Base-by-base conservation (phyloP, 1,139 yeast genomes). In the Hemisphaericaspora xylanilytica region DNA sequence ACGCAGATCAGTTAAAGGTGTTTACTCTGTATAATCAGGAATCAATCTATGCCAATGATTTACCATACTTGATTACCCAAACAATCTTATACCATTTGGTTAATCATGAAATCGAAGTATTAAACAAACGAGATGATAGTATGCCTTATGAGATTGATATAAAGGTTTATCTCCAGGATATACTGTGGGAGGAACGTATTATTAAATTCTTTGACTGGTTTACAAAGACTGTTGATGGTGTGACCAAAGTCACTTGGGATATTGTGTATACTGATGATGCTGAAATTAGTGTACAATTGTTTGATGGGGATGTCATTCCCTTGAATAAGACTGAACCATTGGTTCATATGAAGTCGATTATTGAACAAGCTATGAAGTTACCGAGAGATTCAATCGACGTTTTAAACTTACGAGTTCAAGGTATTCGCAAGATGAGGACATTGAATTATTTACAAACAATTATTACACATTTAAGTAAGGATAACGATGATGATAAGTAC, bases 21-120 rank as follows among this genome's bases (percentile, higher is more conserved):
- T 64, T 65, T 18, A 40, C 65, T 31, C 48, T 50, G 37, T 70
- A 67, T 41, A 47, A 57, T 4, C 40, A 61, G 24, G 53, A 49
- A 1, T 44, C 68, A 1, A 49, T 70, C 9, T 68, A 68, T 44
- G 49, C 65, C 9, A 71, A 70, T 45, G 76, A 70, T 45, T 51
- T 71, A 37, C 77, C 77, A 2, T 70, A 50, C 43, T 62, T 51
- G 30, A 43, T 69, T 5, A 56, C 68, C 0, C 76, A 70, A 47
- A 55, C 69, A 0, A 48, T 68, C 10, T 31, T 60, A 13, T 59
- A 65, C 35, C 65, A 65, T 44, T 36, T 43, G 4, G 9, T 44
- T 5, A 15, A 28, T 8, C 38, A 38, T 10, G 46, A 44, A 10
- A 38, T 44, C 13, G 38, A 36, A 4, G 20, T 33, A 11, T 11